Base-by-base conservation (phyloP, 495 filamentous ascomycete genomes). In the Hyaloscypha hepaticicola region DNA sequence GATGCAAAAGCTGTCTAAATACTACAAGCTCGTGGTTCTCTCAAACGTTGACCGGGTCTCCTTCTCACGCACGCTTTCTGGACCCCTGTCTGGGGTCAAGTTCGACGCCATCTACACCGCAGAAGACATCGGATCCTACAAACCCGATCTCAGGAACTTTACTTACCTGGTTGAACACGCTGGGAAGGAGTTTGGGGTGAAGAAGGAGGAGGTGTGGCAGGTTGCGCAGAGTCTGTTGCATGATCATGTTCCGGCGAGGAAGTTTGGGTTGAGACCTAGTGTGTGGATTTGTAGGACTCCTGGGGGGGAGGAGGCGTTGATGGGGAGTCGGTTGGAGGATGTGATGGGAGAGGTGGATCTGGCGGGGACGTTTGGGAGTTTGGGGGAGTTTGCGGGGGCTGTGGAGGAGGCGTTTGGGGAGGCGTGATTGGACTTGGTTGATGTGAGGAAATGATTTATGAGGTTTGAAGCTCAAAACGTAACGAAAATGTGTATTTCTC, bases 51-150 rank as follows among this genome's bases (percentile, higher is more conserved):
- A 92, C 74, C 78, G 82, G 26, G 78, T 66, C 11, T 88, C 85
- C 49, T 90, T 93, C 65, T 72, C 72, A 1, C 73, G 75, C 1
- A 86, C 87, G 2, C 75, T 85, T 0, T 73, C 67, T 0, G 80
- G 80, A 9, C 79, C 82, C 38, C 74, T 87, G 27, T 74, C 80
- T 38, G 77, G 76, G 48, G 77, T 76, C 0, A 53, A 64, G 4
- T 93, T 94, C 63, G 88, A 91, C 68, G 81, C 81, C 16, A 78
- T 91, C 24, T 86, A 88, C 73, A 92, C 90, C 19, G 91, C 91
- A 9, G 80, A 93, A 77, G 83, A 88, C 49, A 84, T 93, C 34
- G 89, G 91, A 11, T 79, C 76, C 8, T 95, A 94, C 72, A 95
- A 94, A 77, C 91, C 91, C 0, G 77, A 81, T 62, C 70, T 77